Evolutionary conservation across 495 filamentous ascomycete genomes (phyloP), one percentile per base, ranked within the genome.

Genomic region (Daldinia childiae): DNA sequence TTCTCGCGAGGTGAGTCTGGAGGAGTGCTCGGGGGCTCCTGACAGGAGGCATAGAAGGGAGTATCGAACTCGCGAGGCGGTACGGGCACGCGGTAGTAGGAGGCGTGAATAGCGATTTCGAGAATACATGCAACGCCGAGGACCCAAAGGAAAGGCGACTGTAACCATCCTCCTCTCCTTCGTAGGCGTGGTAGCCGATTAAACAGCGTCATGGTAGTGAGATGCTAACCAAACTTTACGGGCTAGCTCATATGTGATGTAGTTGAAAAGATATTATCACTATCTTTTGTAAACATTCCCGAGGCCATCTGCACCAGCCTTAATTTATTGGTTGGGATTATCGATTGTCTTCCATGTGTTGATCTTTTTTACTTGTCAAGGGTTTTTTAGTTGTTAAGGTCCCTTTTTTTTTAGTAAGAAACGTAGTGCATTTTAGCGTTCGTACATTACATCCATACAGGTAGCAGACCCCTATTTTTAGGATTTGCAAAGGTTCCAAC

Each of bases 1-100:
- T 97, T 97, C 74, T 92, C 94, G 70, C 93, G 88, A 57, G 88
- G 87, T 30, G 89, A 88, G 30, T 90, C 62, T 4, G 64, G 64
- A 21, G 64, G 64, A 11, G 57, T 55, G 11, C 75, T 63, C 9
- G 68, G 72, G 11, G 82, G 82, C 45, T 82, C 80, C 59, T 81
- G 81, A 60, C 82, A 84, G 21, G 73, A 68, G n/a, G 71, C 72
- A 60, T 79, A 74, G 71, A 84, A 84, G 59, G 82, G 82, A 27
- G 71, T 72, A 64, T 84, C 82, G 60, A 81, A 78, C 34, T 83
- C 78, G 54, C 70, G 72, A 15, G 62, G 55, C 9, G 81, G 80
- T 1, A 77, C 72, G 7, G 63, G 75, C n/a, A 82, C 76, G 43
- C 65, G 65, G 43, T 56, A 80, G n/a, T 60, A 65, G 11, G 65